A percentile compares a stretch with the other conserved stretches of the same genome.
Evolutionary conservation across 2,329 filamentous ascomycete genomes (phyloP).

Genomic region (Apiospora saccharicola): DNA sequence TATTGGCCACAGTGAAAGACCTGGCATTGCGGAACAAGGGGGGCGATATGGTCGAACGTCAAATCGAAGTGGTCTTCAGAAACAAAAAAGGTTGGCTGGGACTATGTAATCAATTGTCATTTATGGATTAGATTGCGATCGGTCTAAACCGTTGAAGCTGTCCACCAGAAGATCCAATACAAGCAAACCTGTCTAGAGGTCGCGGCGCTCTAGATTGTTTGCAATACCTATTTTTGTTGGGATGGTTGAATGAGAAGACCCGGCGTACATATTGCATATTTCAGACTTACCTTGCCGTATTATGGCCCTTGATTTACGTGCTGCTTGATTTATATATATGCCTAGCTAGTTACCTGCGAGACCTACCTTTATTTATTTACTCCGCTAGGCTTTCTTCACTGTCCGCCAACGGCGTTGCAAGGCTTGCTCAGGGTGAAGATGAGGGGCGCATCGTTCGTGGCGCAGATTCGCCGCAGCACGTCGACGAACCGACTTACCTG

Average conservation of each 20-base stretch:
- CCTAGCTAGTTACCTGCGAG: neutral
- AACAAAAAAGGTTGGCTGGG: constrained; percentile 1
- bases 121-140: constrained; percentile 15
- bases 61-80: constrained; percentile 7
- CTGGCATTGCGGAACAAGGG: neutral
- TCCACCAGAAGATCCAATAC: neutral
- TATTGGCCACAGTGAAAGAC: constrained; percentile 8
- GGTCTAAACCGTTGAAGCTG: constrained; percentile 2
- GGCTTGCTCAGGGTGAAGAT: constrained; percentile 24
- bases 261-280: neutral
- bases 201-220: constrained; percentile 14
- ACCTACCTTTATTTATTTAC: neutral
- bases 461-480: constrained; percentile 19
- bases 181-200: constrained; percentile 12
- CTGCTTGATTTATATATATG: neutral
- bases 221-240: neutral
- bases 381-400: neutral
- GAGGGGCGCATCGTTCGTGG: constrained; percentile 15
- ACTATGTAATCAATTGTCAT: constrained; percentile 20
- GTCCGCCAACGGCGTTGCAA: neutral
- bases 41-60: constrained; percentile 7
- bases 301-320: neutral
- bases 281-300: neutral
- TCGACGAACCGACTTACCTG: constrained; percentile 23
- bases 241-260: constrained; percentile 9